Conservation (phyloP, 2,329 filamentous ascomycete genomes). For the Eutypa lata region DNA sequence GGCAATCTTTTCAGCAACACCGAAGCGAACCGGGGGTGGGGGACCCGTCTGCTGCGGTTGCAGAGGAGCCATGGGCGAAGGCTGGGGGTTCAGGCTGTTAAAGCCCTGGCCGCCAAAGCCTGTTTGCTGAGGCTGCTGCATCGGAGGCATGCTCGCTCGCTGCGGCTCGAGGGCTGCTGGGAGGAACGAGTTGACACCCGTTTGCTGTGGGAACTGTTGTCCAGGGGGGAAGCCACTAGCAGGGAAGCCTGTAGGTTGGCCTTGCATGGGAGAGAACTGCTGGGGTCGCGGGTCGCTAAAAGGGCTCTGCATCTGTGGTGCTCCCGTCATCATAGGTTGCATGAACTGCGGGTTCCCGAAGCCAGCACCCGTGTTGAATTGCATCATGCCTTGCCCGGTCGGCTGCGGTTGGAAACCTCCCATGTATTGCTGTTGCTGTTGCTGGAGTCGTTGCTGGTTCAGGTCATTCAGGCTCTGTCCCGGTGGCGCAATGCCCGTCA, state of each 20-base stretch:
- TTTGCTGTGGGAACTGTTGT: conserved; percentile 45
- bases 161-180: conserved; percentile 60
- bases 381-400: conserved; percentile 35
- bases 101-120: conserved; percentile 45
- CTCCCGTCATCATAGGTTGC: conserved; percentile 36
- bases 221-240: conserved; percentile 33
- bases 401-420: conserved; percentile 37
- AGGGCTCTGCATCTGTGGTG: conserved; percentile 39
- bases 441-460: conserved; percentile 62
- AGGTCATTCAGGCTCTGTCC: conserved; percentile 78
- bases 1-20: conserved; percentile 75
- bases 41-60: conserved; percentile 81
- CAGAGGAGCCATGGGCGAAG: conserved; percentile 58
- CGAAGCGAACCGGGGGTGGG: conserved; percentile 84
- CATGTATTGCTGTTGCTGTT: conserved; percentile 42
- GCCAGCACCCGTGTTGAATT: conserved; percentile 34
- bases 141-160: conserved; percentile 47
- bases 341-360: conserved; percentile 42
- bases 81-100: conserved; percentile 51
- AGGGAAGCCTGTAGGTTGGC: conserved; percentile 63
- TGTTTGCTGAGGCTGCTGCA: conserved; percentile 47
- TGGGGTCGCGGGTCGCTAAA: conserved; percentile 37
- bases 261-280: conserved; percentile 49
- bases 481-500: conserved; percentile 74
- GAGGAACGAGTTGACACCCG: conserved; percentile 55